Percentiles rank a stretch among this genome's conserved stretches.
Conservation (phyloP, 192 early-diverging fungal genomes). For the Lobosporangium transversale region DNA sequence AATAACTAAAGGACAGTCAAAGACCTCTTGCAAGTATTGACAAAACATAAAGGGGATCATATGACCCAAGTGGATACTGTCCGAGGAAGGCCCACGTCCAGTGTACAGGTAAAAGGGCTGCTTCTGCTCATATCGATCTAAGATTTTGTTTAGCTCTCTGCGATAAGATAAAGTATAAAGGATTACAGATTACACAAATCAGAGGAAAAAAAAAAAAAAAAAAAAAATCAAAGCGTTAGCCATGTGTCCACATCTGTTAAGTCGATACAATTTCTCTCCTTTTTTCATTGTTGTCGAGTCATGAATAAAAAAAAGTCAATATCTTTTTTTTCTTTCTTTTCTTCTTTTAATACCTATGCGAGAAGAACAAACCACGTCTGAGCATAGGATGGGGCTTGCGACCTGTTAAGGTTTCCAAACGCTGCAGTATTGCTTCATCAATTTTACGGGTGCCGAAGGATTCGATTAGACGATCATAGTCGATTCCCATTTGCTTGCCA, state of each 20-base stretch:
- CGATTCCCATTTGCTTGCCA: conserved; percentile 86
- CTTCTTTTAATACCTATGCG: conserved; percentile 85
- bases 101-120: conserved; percentile 99
- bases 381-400: conserved; percentile 83
- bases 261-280: too few relatives aligned
- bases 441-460: conserved; percentile 90
- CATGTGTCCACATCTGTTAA: too few relatives aligned
- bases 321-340: not conserved
- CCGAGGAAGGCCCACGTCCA: conserved; percentile 92
- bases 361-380: conserved; percentile 93
- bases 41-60: conserved; percentile 98
- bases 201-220: too few relatives aligned
- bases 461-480: conserved; percentile 91
- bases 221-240: too few relatives aligned
- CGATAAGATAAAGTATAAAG: too few relatives aligned
- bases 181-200: conserved; percentile 5
- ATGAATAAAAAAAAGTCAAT: not conserved
- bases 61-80: conserved; percentile 95
- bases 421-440: conserved; percentile 76
- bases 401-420: conserved; percentile 89
- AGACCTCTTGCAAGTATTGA: conserved; percentile 95
- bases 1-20: conserved; percentile 94
- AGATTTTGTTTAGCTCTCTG: conserved; percentile 83
- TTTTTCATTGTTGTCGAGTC: too few relatives aligned
- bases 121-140: conserved; percentile 93